Base-by-base conservation (phyloP, 108 stramenopile species). In the Aureococcus anophagefferens region DNA sequence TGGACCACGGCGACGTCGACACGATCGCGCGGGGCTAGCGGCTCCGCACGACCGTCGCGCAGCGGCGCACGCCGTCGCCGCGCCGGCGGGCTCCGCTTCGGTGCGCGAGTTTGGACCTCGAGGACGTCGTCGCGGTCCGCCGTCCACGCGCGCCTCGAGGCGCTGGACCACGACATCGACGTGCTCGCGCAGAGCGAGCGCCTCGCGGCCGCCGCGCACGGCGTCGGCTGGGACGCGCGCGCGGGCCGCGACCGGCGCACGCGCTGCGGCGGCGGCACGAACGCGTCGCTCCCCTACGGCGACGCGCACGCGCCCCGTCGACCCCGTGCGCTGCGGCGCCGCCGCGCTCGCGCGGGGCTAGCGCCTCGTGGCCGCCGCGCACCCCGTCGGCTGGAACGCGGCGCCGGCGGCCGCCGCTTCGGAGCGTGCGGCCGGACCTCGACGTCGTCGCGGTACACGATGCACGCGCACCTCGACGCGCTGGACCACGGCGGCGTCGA, bases 81-180 rank as follows among this genome's bases (percentile, higher is more conserved):
- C 32, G 77, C 36, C n/a, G 77, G 37, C 77, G 74, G 64, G 74
- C 77, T 33, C 77, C 74, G 45, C 64, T 78, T 15, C 36, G 34
- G 32, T 63, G 67, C 33, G 30, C n/a, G n/a, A 21, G 68, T 14
- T 33, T 46, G 15, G 69, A 70, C 68, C 30, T 74, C 1, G 31
- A 74, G n/a, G n/a, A n/a, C 29, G 21, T 70, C 28, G 44, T 74
- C 7, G 74, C 74, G 30, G 33, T 78, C 29, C 68, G 77, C 30
- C 72, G 35, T 78, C 15, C 69, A 70, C 33, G 44, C 68, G 33
- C 36, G 77, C 29, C 37, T 78, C 1, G 33, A 37, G 16, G 77
- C 77, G 25, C 65, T 78, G 34, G 69, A 74, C 9, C 70, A 35
- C n/a, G 74, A 74, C 17, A 46, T 78, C 16, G 74, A 78, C 69